Evolutionary conservation across 768 basidiomycete genomes (phyloP), one percentile per base, ranked within the genome.

Genomic region (Mycena indigotica): DNA sequence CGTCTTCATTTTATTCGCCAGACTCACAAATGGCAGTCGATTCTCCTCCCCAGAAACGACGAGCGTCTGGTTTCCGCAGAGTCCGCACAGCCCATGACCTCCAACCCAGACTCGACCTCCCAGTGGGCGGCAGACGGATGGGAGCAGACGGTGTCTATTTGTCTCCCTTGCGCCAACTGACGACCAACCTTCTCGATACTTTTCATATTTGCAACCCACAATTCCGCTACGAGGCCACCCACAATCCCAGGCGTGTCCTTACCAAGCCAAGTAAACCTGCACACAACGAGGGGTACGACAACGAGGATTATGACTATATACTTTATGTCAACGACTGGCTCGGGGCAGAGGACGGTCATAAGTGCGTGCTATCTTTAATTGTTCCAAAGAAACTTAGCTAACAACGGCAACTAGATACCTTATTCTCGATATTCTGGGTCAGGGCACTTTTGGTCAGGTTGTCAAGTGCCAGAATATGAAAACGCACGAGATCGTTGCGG

Each of bases 401-500:
- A 41, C 65, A n/a, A n/a, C 57, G 40, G 58, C 63, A 44, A 44
- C 58, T 61, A 95, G 93, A 71, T 99, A 98, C 73, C 80, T 98
- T 62, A 98, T 99, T 67, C 86, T 99, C 46, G 97, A 99, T 72
- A 93, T 99, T 59, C 84, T 99, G 35, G 97, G 97, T 5, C 97
- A 99, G 72, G 97, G 97, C 23, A 99, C 97, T 2, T 99, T 99
- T 66, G 97, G 97, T 8, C 97, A 99, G 72, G 97, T 99, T 28
- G 97, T 98, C 66, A 99, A 99, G 72, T 99, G 97, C 70, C 97
- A 98, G 73, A 98, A 99, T 70, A 95, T 98, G 89, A 94, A 95
- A 78, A 97, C 93, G 28, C 95, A 98, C 73, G 96, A 98, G 70
- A 93, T 98, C 53, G 94, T 97, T 41, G 97, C 97, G 23, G 97